Percentiles rank a stretch among this genome's conserved stretches.
These are phyloP conservation scores for Penicillium olsonii DNA, from an alignment of 2,329 filamentous ascomycete genomes.

Conservation along the genomic window DNA sequence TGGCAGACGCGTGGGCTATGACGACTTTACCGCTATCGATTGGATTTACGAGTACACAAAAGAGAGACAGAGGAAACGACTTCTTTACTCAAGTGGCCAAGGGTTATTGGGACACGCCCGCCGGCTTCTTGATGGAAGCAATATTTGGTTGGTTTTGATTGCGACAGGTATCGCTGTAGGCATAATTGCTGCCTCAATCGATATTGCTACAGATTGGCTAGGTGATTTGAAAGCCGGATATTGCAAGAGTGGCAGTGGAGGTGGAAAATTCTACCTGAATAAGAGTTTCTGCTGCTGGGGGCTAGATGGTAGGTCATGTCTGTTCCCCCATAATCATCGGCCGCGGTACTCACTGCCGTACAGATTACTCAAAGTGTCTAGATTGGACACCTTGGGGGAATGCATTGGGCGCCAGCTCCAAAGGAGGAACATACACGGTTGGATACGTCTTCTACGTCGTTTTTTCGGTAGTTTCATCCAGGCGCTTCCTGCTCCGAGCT, in stretches of 20 bases:
- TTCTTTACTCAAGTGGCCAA: constrained; percentile 67
- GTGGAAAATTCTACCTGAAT: constrained; percentile 87
- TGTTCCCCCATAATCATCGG: not conserved
- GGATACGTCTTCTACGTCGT: constrained; percentile 85
- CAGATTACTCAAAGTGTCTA: constrained; percentile 72
- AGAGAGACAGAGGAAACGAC: constrained; percentile 83
- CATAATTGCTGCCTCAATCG: constrained; percentile 81
- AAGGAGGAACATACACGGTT: constrained; percentile 73
- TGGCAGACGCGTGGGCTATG: constrained; percentile 87
- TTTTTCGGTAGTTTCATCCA: constrained; percentile 66
- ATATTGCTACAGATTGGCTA: constrained; percentile 89
- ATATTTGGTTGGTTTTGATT: constrained; percentile 89
- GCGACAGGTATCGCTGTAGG: constrained; percentile 83
- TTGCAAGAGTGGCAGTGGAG: constrained; percentile 74
- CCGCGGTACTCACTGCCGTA: constrained; percentile 12
- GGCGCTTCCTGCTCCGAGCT: not conserved
- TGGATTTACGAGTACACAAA: constrained; percentile 99
- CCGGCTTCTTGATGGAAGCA: constrained; percentile 77
- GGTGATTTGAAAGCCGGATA: constrained; percentile 89
- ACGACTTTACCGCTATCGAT: constrained; percentile 95
- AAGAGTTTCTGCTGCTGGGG: constrained; percentile 92
- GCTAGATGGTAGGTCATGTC: constrained; percentile 62
- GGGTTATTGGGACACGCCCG: constrained; percentile 73
- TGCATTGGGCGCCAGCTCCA: constrained; percentile 67
- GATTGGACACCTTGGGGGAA: constrained; percentile 87